Evolutionary conservation across 1,284 basidiomycete species (phyloP), one percentile per base, ranked within the genome.

Genomic region (Omphalotus olearius): DNA sequence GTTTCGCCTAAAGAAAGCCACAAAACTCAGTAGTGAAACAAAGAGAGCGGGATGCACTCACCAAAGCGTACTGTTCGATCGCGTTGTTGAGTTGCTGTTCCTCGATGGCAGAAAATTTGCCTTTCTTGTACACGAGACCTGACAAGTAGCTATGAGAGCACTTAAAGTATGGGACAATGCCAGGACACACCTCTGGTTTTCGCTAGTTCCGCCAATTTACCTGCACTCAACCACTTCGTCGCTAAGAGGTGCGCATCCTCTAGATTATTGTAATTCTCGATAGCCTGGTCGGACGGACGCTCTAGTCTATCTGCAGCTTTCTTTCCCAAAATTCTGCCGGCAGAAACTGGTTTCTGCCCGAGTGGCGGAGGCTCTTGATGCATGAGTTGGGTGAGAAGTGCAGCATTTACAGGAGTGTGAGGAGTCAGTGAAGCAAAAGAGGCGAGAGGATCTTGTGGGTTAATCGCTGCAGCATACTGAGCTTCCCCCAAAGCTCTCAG

Each of bases 121-220:
- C 90, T 64, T 89, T 89, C 66, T 87, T 91, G 64, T 87, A 92
- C 3, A 87, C 76, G 16, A 92, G 74, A 26, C 88, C 89, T 91
- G 50, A 28, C 16, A 36, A 14, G 17, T 20, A 17, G 6, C 6
- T 41, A 47, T 48, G 35, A 37, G 23, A 25, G 26, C 47, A 45
- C 48, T 33, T 55, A 54, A 51, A 52, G 16, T 25, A 35, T 52
- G 17, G 35, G 35, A 50, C 37, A 46, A 20, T 43, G 26, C 38
- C 45, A 14, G 37, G 26, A 35, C 60, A 37, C 55, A 88, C 88
- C 88, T 73, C 88, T 75, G 9, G 73, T 78, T 62, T 74, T 74
- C 14, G 80, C 85, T 57, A 91, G 67, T 55, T 87, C 81, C 6
- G 78, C 74, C 14, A 91, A 68, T 62, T 88, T 86, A 6, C 67